A percentile compares a stretch with the other conserved stretches of the same genome.
Evolutionary conservation across 805 yeast species (phyloP).

Genomic region (Wickerhamiella sergipiensis): DNA sequence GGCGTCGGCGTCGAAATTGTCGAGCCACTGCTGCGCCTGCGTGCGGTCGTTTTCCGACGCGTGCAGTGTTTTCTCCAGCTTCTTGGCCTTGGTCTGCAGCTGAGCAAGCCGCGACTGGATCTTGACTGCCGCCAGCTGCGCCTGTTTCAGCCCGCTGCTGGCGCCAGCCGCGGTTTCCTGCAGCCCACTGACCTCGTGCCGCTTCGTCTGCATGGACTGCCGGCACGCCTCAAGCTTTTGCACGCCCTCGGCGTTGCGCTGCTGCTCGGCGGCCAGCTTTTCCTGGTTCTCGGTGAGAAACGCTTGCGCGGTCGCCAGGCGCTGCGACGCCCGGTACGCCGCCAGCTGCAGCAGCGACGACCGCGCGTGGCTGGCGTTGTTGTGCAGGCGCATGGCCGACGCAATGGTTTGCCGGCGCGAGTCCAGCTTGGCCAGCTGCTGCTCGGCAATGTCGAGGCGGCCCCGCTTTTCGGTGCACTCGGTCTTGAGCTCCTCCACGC

Average conservation of each 20-base stretch:
- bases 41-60: constrained; percentile 37
- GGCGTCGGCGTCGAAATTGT: constrained; percentile 33
- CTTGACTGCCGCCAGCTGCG: constrained; percentile 42
- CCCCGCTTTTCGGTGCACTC: constrained; percentile 68
- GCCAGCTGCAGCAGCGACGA: constrained; percentile 41
- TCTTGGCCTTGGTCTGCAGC: constrained; percentile 26
- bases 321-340: not conserved
- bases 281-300: constrained; percentile 24
- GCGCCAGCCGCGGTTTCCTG: no score
- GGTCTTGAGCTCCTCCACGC: constrained; percentile 66
- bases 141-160: constrained; percentile 23
- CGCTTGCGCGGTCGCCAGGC: not conserved
- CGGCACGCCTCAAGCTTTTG: constrained; percentile 8
- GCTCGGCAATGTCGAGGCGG: constrained; percentile 65
- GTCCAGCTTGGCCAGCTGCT: constrained; percentile 54
- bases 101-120: constrained; percentile 9
- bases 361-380: constrained; percentile 37
- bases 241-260: constrained; percentile 10
- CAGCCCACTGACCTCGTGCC: no score
- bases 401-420: constrained; percentile 55
- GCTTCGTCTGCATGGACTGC: constrained; percentile 17
- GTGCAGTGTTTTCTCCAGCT: constrained; percentile 41
- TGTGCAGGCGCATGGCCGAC: constrained; percentile 49
- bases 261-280: constrained; percentile 24
- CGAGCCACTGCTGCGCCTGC: constrained; percentile 20